Base-by-base conservation (phyloP, 2,329 filamentous ascomycete genomes). In the Scedosporium apiospermum region DNA sequence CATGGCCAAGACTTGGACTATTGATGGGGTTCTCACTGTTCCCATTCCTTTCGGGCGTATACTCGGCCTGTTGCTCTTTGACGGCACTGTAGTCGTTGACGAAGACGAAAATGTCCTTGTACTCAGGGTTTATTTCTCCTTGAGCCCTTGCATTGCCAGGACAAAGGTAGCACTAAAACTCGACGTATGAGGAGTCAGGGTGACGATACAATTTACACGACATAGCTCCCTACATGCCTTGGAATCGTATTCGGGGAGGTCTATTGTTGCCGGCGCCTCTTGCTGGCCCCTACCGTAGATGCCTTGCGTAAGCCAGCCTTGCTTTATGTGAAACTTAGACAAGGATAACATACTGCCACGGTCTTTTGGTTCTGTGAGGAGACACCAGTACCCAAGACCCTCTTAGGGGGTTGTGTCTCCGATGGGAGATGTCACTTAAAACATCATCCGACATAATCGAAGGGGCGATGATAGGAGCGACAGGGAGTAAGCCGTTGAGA, bases 61-160 rank as follows among this genome's bases (percentile, higher is more conserved):
- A 99, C 58, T 90, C 87, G 34, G 88, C 87, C 75, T 99, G 95
- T 66, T 90, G 82, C 76, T 97, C 93, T 77, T 96, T 97, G 60
- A 99, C 93, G 1, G 95, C 95, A 70, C 91, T 96, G 76, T 95
- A 99, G 74, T 99, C 95, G 71, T 99, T 99, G 68, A 98, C 89
- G 71, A 99, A 99, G 46, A 93, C 88, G 72, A 96, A 98, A 0
- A 92, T 96, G 70, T 85, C 85, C 61, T 89, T 82, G 72, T 98
- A 99, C 62, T 89, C 80, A 1, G 95, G 93, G 70, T 99, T 99
- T 64, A 75, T 73, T 70, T 95, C 91, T 62, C 95, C 95, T 69
- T 91, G 87, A 3, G 95, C 95, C 63, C 95, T 88, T 67, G 88
- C 82, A 73, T 99, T 99, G 44, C 92, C 86, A 1, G 95, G 95